phyloP scores from a whole-genome alignment of 176 grass and related monocot genomes.

The Carex pumila region DNA sequence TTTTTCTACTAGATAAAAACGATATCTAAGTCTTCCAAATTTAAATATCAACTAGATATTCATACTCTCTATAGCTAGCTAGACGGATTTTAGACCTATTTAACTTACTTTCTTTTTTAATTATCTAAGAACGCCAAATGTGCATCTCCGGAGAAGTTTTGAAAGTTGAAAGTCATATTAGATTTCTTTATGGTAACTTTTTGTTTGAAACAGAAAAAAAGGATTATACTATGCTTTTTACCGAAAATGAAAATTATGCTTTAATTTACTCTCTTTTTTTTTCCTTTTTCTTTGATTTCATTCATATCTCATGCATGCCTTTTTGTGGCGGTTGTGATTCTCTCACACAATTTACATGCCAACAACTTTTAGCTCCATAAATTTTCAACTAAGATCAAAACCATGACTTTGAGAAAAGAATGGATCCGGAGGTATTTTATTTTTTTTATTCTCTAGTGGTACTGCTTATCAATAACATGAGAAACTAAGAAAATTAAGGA shows the following conservation, averaged over 20 bases:
- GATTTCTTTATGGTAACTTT: neutral
- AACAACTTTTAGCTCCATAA: neutral
- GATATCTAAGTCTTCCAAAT: no score
- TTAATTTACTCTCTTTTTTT: no score
- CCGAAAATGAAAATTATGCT: neutral
- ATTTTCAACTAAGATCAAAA: neutral
- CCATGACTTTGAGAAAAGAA: neutral
- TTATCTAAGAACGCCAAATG: neutral
- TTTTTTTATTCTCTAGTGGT: neutral
- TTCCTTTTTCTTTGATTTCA: neutral
- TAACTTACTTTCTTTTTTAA: neutral
- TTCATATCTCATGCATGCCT: constrained; percentile 12
- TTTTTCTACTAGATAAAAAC: no score
- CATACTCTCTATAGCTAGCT: no score
- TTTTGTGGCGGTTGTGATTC: neutral
- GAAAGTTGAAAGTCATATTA: neutral
- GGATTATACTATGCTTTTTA: neutral
- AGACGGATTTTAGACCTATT: neutral
- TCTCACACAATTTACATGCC: constrained; percentile 11
- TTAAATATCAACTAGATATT: no score
- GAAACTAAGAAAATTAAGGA: neutral
- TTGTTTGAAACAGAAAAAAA: neutral
- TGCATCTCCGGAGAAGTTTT: neutral
- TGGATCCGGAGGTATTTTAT: neutral
- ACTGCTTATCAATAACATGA: neutral